A percentile compares a stretch with the other conserved stretches of the same genome.
Conservation (phyloP, 2,329 filamentous ascomycete species). For the Lecanosticta acicola region DNA sequence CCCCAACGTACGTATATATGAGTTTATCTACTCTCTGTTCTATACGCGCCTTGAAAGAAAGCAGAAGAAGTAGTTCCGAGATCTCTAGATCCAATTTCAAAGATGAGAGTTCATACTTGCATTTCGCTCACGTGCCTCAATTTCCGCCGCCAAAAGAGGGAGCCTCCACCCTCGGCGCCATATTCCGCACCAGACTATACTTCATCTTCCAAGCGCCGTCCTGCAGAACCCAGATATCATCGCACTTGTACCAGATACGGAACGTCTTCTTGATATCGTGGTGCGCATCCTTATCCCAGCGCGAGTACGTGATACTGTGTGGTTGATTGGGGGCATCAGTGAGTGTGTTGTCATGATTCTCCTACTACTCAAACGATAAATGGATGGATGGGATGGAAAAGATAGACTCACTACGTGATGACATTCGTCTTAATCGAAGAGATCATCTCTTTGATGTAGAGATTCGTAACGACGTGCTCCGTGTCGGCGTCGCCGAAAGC, state of each 20-base stretch:
- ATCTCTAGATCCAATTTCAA: too few species aligned
- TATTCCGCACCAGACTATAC: constrained; percentile 14
- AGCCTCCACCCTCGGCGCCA: constrained; percentile 11
- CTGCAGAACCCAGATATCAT: constrained; percentile 19
- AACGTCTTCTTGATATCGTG: constrained; percentile 14
- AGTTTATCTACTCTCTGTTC: too few species aligned
- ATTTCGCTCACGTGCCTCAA: too few species aligned
- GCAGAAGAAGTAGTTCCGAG: too few species aligned
- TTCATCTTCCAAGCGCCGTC: constrained; percentile 16
- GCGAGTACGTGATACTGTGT: constrained; percentile 13
- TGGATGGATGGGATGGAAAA: too few species aligned
- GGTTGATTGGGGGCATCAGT: too few species aligned
- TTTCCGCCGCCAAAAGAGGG: constrained; percentile 13
- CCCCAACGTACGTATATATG: too few species aligned
- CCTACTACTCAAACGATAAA: too few species aligned
- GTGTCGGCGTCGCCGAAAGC: constrained; percentile 7
- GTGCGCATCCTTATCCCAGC: constrained; percentile 10
- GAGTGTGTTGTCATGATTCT: too few species aligned
- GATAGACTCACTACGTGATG: constrained; percentile 11
- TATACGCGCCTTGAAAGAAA: too few species aligned
- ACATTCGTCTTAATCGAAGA: constrained; percentile 11
- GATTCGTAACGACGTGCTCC: constrained; percentile 12
- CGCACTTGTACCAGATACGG: constrained; percentile 14
- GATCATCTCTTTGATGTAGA: constrained; percentile 10
- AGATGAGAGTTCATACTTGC: too few species aligned